phyloP scores from a whole-genome alignment of 2,329 filamentous ascomycete species.

The Pseudomassariella vexata region DNA sequence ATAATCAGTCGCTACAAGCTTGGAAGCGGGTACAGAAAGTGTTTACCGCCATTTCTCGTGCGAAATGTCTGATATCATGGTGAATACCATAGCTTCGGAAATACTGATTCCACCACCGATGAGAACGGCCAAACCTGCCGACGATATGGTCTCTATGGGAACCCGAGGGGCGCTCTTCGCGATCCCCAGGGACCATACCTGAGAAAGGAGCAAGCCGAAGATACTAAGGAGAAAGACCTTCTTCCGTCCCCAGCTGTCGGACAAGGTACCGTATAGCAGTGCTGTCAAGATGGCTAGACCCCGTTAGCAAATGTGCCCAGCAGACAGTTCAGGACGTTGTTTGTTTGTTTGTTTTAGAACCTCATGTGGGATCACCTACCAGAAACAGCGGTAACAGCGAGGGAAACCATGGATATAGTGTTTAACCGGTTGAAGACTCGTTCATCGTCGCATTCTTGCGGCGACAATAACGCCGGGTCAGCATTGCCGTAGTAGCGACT shows the following conservation, averaged over 20 bases:
- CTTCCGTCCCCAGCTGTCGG: conserved; percentile 3
- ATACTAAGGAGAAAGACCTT: conserved; percentile 2
- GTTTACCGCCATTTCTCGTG: conserved; percentile 5
- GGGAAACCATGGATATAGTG: too few species aligned
- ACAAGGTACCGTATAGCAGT: conserved; percentile 1
- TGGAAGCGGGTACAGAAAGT: too few species aligned
- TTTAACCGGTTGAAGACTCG: too few species aligned
- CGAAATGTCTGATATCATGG: conserved; percentile 4
- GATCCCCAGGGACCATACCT: neutral
- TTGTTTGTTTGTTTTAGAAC: too few species aligned
- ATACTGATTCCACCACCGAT: conserved; percentile 7
- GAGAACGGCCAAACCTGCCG: conserved; percentile 1
- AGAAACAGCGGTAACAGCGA: too few species aligned
- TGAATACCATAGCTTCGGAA: conserved; percentile 6
- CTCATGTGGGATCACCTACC: too few species aligned
- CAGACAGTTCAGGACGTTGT: too few species aligned
- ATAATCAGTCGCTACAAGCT: too few species aligned
- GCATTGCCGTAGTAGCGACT: too few species aligned
- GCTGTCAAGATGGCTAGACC: conserved; percentile 2
- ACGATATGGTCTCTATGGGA: conserved; percentile 2
- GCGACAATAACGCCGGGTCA: too few species aligned
- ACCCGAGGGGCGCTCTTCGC: neutral
- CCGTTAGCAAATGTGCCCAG: too few species aligned
- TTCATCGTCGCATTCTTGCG: too few species aligned
- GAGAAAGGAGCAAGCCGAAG: conserved; percentile 1